Percentiles rank a stretch among this genome's conserved stretches.
Conservation (phyloP, 2,329 filamentous ascomycete genomes). For the Tetracladium maxilliforme region DNA sequence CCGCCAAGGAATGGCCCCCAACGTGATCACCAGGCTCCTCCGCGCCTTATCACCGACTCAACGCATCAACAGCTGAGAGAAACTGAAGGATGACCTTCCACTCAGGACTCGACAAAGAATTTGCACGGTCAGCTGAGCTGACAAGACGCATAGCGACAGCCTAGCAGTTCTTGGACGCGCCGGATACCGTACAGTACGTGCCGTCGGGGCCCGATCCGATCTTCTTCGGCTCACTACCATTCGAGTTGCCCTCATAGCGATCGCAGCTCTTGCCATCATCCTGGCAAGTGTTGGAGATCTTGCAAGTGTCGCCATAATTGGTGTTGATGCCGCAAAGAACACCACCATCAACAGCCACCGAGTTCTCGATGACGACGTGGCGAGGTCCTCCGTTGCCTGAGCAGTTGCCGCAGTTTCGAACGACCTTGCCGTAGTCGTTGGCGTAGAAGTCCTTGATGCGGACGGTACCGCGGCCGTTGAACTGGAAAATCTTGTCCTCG, state of each 20-base stretch:
- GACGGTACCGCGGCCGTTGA: slow-evolving; percentile 24
- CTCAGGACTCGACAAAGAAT: too few species aligned
- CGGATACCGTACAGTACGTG: slow-evolving; percentile 14
- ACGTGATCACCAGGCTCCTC: too few species aligned
- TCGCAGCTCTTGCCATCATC: slow-evolving; percentile 14
- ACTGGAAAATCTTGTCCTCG: slow-evolving; percentile 24
- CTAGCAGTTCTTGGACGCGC: too few species aligned
- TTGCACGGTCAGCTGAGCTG: too few species aligned
- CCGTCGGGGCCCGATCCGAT: slow-evolving; percentile 20
- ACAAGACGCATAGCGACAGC: too few species aligned
- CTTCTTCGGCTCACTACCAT: slow-evolving; percentile 19
- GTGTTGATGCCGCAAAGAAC: slow-evolving; percentile 32
- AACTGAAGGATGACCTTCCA: too few species aligned
- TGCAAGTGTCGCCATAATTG: slow-evolving; percentile 32
- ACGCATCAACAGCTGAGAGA: too few species aligned
- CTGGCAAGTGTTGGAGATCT: slow-evolving; percentile 23
- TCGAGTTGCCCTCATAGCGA: slow-evolving; percentile 19
- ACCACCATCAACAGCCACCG: slow-evolving; percentile 23
- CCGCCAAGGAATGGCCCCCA: too few species aligned
- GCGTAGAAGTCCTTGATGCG: slow-evolving; percentile 22
- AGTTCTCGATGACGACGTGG: slow-evolving; percentile 26
- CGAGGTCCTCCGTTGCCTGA: slow-evolving; percentile 20
- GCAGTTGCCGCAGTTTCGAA: slow-evolving; percentile 35
- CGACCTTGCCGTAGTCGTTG: slow-evolving; percentile 29
- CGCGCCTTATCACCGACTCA: too few species aligned